A percentile compares a stretch with the other conserved stretches of the same genome.
Evolutionary conservation across 441 rosid genomes (phyloP).

Genomic region (Kokia cookei): DNA sequence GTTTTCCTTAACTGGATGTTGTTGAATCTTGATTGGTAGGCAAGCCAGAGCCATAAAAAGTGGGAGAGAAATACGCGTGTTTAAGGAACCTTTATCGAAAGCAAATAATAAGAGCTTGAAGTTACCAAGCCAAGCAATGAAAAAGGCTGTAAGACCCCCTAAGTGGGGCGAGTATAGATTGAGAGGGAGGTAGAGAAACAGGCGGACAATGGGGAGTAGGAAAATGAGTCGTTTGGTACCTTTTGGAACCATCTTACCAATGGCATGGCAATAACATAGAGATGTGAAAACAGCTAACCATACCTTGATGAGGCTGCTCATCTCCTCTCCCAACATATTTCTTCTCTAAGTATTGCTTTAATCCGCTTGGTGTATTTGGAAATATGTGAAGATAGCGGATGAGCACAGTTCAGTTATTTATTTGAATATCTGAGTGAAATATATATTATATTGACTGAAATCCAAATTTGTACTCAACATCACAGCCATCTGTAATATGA

Average conservation of each 20-base stretch:
- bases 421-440: too few relatives aligned
- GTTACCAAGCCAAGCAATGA: constrained; percentile 39
- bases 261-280: constrained; percentile 19
- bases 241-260: constrained; percentile 15
- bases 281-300: constrained; percentile 25
- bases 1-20: background rate
- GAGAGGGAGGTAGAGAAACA: constrained; percentile 28
- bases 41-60: constrained; percentile 37
- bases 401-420: too few relatives aligned
- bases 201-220: constrained; percentile 18
- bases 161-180: constrained; percentile 16
- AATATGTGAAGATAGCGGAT: background rate
- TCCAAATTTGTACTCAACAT: too few relatives aligned
- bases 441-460: too few relatives aligned
- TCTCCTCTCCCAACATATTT: constrained; percentile 14
- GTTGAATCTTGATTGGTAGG: constrained; percentile 50
- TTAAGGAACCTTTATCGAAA: constrained; percentile 38
- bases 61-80: constrained; percentile 30
- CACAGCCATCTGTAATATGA: too few relatives aligned
- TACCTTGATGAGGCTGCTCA: constrained; percentile 13
- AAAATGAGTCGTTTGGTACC: constrained; percentile 22
- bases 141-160: constrained; percentile 26
- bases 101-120: constrained; percentile 43
- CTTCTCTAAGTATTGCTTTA: background rate
- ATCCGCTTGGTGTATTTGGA: background rate